These are phyloP conservation scores for Phytophthora cactorum DNA, from an alignment of 352 stramenopile species.

Conservation along the genomic window DNA sequence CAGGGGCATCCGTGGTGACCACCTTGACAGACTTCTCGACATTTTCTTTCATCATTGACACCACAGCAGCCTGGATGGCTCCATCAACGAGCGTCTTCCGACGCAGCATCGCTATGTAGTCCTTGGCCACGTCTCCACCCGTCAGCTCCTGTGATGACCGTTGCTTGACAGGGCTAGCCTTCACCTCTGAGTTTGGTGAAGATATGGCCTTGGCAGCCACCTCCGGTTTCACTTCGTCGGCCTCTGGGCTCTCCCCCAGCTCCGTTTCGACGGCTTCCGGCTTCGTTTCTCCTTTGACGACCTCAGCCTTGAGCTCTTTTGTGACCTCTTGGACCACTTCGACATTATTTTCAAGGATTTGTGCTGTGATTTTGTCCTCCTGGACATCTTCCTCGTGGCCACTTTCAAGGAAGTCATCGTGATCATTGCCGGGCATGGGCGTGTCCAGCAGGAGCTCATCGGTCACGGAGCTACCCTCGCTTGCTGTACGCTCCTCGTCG, in stretches of 20 bases:
- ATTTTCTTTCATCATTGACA: conserved; percentile 42
- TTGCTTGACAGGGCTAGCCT: neutral
- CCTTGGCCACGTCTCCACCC: conserved; percentile 16
- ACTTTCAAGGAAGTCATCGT: conserved; percentile 12
- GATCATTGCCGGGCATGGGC: conserved; percentile 23
- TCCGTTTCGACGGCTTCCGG: neutral
- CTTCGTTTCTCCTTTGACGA: conserved; percentile 9
- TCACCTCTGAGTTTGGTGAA: conserved; percentile 8
- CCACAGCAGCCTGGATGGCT: conserved; percentile 43
- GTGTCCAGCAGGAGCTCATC: conserved; percentile 38
- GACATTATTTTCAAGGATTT: conserved; percentile 5
- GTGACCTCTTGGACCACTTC: conserved; percentile 1
- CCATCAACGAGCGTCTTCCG: conserved; percentile 27
- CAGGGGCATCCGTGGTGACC: too few species aligned
- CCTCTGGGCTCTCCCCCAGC: conserved; percentile 19
- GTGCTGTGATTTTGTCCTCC: neutral
- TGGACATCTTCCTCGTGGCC: conserved; percentile 17
- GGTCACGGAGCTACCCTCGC: conserved; percentile 38
- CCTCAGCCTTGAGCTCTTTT: neutral
- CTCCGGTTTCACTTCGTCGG: neutral
- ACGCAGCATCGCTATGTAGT: conserved; percentile 30
- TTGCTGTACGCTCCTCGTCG: conserved; percentile 40
- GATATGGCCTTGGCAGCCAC: neutral
- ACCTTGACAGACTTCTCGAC: conserved; percentile 15
- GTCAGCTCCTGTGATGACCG: conserved; percentile 13